Evolutionary conservation across 2,329 filamentous ascomycete genomes (phyloP).

Genomic region (Fusarium sp.): DNA sequence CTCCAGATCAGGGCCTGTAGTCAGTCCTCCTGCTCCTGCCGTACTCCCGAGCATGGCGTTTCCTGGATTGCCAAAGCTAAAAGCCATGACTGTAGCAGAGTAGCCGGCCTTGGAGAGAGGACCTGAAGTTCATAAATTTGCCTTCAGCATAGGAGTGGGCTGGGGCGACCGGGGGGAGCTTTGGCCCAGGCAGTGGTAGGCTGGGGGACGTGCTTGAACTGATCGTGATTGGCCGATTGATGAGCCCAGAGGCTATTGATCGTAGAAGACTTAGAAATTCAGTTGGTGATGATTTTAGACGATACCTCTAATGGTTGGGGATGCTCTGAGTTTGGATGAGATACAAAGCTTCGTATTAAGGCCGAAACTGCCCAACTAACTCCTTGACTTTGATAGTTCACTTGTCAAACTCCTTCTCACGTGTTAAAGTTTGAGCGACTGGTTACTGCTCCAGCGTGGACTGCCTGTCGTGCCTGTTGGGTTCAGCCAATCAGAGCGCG

Average conservation of each 20-base stretch:
- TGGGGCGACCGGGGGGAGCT: slow-evolving; percentile 38
- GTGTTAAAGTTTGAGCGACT: slow-evolving; percentile 40
- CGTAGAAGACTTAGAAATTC: slow-evolving; percentile 6
- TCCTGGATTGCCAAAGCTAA: slow-evolving; percentile 67
- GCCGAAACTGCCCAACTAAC: slow-evolving; percentile 5
- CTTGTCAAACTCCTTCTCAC: slow-evolving; percentile 45
- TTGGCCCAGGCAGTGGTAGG: slow-evolving; percentile 36
- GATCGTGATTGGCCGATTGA: slow-evolving; percentile 40
- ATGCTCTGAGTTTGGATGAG: not conserved
- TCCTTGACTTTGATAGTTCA: slow-evolving; percentile 9
- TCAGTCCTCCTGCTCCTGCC: slow-evolving; percentile 52
- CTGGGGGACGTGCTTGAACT: slow-evolving; percentile 39
- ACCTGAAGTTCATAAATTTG: slow-evolving; percentile 47
- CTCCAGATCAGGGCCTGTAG: slow-evolving; percentile 73
- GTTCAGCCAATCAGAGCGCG: slow-evolving; percentile 45
- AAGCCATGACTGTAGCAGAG: slow-evolving; percentile 68
- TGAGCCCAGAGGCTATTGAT: slow-evolving; percentile 1
- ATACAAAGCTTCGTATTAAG: not conserved
- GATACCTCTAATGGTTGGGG: not conserved
- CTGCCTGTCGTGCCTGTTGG: not conserved
- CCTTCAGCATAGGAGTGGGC: slow-evolving; percentile 40
- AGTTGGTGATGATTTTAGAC: slow-evolving; percentile 2
- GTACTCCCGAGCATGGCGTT: slow-evolving; percentile 57
- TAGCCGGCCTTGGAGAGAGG: slow-evolving; percentile 48
- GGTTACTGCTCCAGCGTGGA: not conserved